These are phyloP conservation scores for Antonospora locustae DNA, from an alignment of 371 early-diverging fungal genomes.

Conservation along the genomic window DNA sequence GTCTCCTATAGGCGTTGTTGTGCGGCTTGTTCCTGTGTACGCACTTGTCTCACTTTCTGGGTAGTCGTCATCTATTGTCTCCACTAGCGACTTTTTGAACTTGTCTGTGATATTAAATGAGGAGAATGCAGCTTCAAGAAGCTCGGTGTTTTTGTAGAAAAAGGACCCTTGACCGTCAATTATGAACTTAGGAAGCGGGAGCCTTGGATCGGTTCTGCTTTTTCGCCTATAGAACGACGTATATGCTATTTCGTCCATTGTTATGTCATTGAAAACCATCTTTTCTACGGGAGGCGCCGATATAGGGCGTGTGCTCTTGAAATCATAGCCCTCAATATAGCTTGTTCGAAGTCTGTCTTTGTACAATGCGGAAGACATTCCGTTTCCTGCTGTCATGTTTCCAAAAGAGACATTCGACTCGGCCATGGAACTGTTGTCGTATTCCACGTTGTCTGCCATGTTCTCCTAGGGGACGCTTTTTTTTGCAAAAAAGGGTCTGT, in stretches of 20 bases:
- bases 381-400: too few species aligned
- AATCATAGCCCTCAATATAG: too few species aligned
- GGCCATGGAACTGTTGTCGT: too few species aligned
- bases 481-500: too few species aligned
- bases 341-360: too few species aligned
- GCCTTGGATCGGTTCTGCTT: conserved; percentile 55
- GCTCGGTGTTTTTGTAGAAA: conserved; percentile 21
- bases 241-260: conserved; percentile 7
- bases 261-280: conserved; percentile 30
- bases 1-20: conserved; percentile 40
- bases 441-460: too few species aligned
- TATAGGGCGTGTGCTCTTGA: neutral
- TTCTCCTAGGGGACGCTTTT: too few species aligned
- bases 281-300: conserved; percentile 47
- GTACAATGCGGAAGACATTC: too few species aligned
- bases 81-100: conserved; percentile 21
- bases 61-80: conserved; percentile 36
- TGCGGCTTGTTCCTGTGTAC: conserved; percentile 29
- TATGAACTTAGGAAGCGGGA: conserved; percentile 54
- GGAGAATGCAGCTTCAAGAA: conserved; percentile 46
- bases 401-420: too few species aligned
- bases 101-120: conserved; percentile 37
- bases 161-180: conserved; percentile 31
- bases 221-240: conserved; percentile 49
- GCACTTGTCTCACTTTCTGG: conserved; percentile 31